A percentile compares a stretch with the other conserved stretches of the same genome.
Evolutionary conservation across 2,329 filamentous ascomycete genomes (phyloP).

Genomic region (Byssochlamys sp.): DNA sequence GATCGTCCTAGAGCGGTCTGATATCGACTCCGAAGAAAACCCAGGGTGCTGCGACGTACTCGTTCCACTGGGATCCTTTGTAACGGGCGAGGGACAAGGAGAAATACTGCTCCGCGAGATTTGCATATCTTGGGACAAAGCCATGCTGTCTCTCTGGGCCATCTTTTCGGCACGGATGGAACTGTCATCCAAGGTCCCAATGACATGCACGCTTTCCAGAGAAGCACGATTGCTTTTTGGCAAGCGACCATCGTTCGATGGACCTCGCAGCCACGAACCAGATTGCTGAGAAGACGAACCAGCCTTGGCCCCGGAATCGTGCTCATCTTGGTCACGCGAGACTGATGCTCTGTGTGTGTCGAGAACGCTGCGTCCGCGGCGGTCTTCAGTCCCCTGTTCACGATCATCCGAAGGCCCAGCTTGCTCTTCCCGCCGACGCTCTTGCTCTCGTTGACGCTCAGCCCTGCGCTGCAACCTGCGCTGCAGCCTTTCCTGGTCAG

Average conservation of each 20-base stretch:
- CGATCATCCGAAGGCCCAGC: conserved; percentile 2
- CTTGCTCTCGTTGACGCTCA: conserved; percentile 47
- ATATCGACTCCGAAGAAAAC: conserved; percentile 41
- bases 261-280: conserved; percentile 25
- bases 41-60: conserved; percentile 47
- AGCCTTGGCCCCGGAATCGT: conserved; percentile 2
- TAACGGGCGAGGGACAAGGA: conserved; percentile 34
- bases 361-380: conserved; percentile 6
- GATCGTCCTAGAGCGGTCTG: conserved; percentile 44
- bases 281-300: conserved; percentile 6
- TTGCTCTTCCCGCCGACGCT: conserved; percentile 34
- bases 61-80: conserved; percentile 39
- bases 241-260: conserved; percentile 20
- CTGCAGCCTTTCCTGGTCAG: conserved; percentile 55
- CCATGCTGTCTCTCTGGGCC: conserved; percentile 21
- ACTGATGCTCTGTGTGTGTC: conserved; percentile 7
- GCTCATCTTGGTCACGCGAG: conserved; percentile 1
- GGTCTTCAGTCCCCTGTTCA: conserved; percentile 5
- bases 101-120: conserved; percentile 25
- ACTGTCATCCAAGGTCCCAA: conserved; percentile 26
- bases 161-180: conserved; percentile 22
- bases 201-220: conserved; percentile 21
- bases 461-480: conserved; percentile 37
- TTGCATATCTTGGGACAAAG: conserved; percentile 24
- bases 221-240: conserved; percentile 14